Base-by-base conservation (phyloP, 2,329 filamentous ascomycete genomes). In the Xylaria sp. region DNA sequence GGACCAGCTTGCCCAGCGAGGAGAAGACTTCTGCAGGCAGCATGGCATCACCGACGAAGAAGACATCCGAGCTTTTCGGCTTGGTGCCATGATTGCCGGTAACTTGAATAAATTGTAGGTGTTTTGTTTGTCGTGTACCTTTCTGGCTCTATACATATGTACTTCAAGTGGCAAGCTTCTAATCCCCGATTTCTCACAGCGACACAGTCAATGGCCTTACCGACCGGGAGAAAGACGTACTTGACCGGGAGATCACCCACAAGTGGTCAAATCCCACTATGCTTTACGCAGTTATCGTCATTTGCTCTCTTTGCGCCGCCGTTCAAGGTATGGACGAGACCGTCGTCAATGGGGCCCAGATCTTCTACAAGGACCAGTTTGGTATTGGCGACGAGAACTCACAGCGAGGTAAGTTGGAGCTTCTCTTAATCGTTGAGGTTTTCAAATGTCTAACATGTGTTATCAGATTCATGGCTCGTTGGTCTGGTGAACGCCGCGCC, bases 261-360 rank as follows among this genome's bases (percentile, higher is more conserved):
- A 89, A 88, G 69, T 93, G 91, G 91, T 86, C 85, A 5, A 91
- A 93, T 73, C 90, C 91, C 0, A 82, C 78, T 70, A 86, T 87
- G 77, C 83, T 93, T 58, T 92, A 92, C 77, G 83, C 89, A 60
- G 84, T 92, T 8, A 88, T 93, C 70, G 76, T 89, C 16, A 82
- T 83, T 80, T 79, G 72, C 76, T 79, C 71, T 3, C 71, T 76
- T 2, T 75, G 72, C 29, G 91, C 91, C 18, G 89, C 90, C 27
- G 91, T 92, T 0, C 91, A 92, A 75, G 90, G 90, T 73, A 91
- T 91, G 88, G 89, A 92, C 77, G 88, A 92, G 79, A 91, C 89
- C 0, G 90, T 91, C 32, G 88, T 91, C 71, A 91, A 91, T 74
- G 90, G 90, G 51, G 90, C 88, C 9, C 90, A 92, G 72, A 83